Evolutionary conservation across 371 early-diverging fungal genomes (phyloP), one percentile per base, ranked within the genome.

Genomic region (Massospora cicadina): DNA sequence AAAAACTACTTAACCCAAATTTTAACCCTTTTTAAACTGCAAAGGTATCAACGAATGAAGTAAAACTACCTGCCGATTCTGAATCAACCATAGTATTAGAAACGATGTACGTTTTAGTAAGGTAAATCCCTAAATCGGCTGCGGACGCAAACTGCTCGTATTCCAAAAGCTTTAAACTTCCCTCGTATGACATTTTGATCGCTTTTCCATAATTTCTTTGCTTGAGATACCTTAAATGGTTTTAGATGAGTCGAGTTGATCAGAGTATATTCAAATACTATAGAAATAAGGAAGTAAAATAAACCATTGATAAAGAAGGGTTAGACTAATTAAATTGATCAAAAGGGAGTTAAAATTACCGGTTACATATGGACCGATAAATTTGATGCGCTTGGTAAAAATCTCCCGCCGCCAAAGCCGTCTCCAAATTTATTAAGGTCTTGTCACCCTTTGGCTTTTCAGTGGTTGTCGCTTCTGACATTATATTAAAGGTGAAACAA

Each of bases 331-430:
- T n/a, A n/a, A n/a, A n/a, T n/a, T n/a, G n/a, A n/a, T 54, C 13
- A 54, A 13, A n/a, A n/a, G n/a, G 54, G n/a, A 54, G n/a, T 10
- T 33, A 2, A 2, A 62, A 7, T 62, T 62, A 62, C 62, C 62
- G 32, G 43, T 62, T 62, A 62, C 62, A 62, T 10, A 62, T 12
- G 2, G 62, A 62, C 26, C 62, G 62, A 30, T 62, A 62, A n/a
- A 62, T 62, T 33, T 62, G 62, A 25, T 62, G 62, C 10, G 62
- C 62, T 31, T 62, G 62, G 25, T 62, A 62, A 31, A 33, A 62
- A 62, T 62, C 62, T 21, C 30, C 30, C n/a, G 31, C 62, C 43
- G 12, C 2, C 26, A 62, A 17, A 62, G 62, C 32, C 2, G 32
- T 25, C 27, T 62, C 62, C 12, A 62, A 62, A 23, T 62, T 62